Conservation (phyloP, 257 asterid species). For the Petunia secreta region DNA sequence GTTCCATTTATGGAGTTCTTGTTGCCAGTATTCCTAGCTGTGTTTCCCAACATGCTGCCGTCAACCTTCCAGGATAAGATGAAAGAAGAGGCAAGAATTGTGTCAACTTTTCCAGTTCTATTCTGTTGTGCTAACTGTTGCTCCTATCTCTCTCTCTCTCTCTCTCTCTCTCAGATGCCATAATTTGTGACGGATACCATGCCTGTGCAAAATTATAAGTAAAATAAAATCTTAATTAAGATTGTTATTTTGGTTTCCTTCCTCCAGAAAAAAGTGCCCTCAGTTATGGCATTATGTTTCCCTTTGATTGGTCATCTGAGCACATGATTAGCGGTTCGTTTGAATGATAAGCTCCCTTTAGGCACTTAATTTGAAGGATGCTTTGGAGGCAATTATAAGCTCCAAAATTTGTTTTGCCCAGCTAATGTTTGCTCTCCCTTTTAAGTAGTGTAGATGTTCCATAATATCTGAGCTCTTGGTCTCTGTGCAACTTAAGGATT, state of each 20-base stretch:
- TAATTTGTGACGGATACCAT: neutral
- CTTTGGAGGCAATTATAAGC: neutral
- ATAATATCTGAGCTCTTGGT: neutral
- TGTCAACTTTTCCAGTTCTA: slow-evolving; percentile 22
- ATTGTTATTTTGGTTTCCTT: neutral
- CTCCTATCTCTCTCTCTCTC: neutral
- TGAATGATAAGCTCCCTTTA: slow-evolving; percentile 15
- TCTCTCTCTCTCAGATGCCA: slow-evolving; percentile 17
- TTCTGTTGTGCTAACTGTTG: slow-evolving; percentile 17
- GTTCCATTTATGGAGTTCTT: slow-evolving; percentile 94
- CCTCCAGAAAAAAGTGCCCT: neutral
- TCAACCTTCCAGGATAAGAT: slow-evolving; percentile 95
- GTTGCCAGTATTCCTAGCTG: slow-evolving; percentile 78
- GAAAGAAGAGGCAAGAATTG: slow-evolving; percentile 76
- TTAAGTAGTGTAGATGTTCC: slow-evolving; percentile 12
- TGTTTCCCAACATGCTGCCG: slow-evolving; percentile 92
- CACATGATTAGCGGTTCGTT: slow-evolving; percentile 9
- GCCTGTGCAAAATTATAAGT: slow-evolving; percentile 10
- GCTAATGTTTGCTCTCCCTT: slow-evolving; percentile 7
- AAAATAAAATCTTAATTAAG: slow-evolving; percentile 17
- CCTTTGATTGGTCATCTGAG: neutral
- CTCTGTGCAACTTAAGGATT: slow-evolving; percentile 13
- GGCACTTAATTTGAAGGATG: slow-evolving; percentile 16
- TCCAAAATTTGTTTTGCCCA: neutral
- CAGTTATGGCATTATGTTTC: neutral